phyloP scores from a whole-genome alignment of 441 rosid species.

The Populus trichocarpa region DNA sequence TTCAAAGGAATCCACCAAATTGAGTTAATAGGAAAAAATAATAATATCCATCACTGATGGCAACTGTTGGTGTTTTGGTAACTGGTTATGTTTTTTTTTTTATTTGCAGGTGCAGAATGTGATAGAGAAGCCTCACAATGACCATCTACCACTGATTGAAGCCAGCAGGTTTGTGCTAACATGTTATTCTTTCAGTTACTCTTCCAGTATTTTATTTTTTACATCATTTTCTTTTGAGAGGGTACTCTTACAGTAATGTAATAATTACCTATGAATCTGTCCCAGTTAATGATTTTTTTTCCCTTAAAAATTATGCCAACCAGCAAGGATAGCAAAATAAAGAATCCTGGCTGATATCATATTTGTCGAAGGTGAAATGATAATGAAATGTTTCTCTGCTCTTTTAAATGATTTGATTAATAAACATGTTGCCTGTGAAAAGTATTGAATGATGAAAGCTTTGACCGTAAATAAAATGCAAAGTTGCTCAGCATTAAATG shows the following conservation, averaged over 20 bases:
- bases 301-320: no score
- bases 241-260: no score
- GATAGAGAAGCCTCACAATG: constrained; percentile 93
- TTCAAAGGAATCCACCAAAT: neutral
- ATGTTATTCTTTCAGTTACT: neutral
- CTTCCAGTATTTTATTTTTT: no score
- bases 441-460: neutral
- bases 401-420: no score
- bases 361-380: neutral
- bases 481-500: neutral
- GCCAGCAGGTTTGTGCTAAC: constrained; percentile 74
- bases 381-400: no score
- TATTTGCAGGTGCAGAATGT: constrained; percentile 79
- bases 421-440: neutral
- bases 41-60: neutral
- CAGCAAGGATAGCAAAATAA: no score
- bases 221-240: no score
- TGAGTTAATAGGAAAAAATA: neutral
- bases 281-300: no score
- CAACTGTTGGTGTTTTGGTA: neutral
- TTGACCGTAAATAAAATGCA: neutral
- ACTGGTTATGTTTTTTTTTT: constrained; percentile 6
- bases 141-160: constrained; percentile 85
- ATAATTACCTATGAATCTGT: no score
- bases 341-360: neutral